Evolutionary conservation across 129 eudicot species (phyloP), one percentile per base, ranked within the genome.

Genomic region (Apium graveolens): DNA sequence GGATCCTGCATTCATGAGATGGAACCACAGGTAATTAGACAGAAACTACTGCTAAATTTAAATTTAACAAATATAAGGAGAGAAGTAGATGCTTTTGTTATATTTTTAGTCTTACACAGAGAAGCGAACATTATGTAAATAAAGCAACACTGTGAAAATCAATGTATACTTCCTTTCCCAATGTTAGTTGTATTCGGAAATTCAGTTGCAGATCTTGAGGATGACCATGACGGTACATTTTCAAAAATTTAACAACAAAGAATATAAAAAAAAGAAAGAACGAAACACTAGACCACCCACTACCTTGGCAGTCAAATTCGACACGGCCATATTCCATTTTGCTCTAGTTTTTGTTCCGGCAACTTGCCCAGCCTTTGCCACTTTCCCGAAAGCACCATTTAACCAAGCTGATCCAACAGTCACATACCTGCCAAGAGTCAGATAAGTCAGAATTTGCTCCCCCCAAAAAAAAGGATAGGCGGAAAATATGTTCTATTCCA

Each of bases 401-500:
- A 95, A 78, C 99, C 99, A 92, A 75, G 94, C 87, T 79, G 99
- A 77, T 86, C 99, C 99, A 78, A 92, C 94, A 77, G 94, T 91
- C 79, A 95, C 97, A 74, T 95, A 95, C 91, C 99, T 95, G 84
- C 72, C 76, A 73, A 81, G 49, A 39, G 11, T 60, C 70, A 82
- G 49, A 11, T 31, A 39, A 42, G 70, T 62, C 70, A 32, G 21
- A 38, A 38, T 38, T 32, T 4, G 27, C 24, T 7, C 12, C 3
- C 55, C n/a, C 24, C 1, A 49, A 49, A 18, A 5, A 49, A 38
- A 49, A 48, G 3, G 55, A 48, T 4, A 46, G 20, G 5, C 0
- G 20, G 20, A 46, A 46, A 46, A 46, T 46, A 48, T 51, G 26
- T 5, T 51, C 62, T 51, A 20, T 51, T 51, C 26, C 24, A 51